Evolutionary conservation across 2,329 filamentous ascomycete genomes (phyloP).

Genomic region (Grosmannia serpens): DNA sequence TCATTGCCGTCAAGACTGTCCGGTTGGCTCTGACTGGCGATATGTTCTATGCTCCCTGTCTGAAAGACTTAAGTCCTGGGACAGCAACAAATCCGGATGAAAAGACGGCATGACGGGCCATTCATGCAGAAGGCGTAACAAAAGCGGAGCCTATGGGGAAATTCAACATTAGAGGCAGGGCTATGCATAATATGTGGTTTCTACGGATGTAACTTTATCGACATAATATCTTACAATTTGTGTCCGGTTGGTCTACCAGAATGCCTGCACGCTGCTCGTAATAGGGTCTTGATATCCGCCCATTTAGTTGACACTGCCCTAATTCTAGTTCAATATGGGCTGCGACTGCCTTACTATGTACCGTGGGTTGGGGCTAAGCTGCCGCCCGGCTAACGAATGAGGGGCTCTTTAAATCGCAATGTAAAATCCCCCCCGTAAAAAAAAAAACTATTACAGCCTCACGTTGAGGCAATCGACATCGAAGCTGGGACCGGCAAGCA

Average conservation of each 20-base stretch:
- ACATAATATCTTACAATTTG: not conserved
- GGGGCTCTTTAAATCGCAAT: not conserved
- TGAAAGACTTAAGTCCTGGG: slow-evolving; percentile 19
- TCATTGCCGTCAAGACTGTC: slow-evolving; percentile 27
- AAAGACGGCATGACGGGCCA: slow-evolving; percentile 3
- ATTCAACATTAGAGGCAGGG: not conserved
- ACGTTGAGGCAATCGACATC: too few relatives aligned
- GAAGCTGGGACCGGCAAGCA: not conserved
- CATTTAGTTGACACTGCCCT: not conserved
- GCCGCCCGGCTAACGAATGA: not conserved
- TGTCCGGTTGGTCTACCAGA: too few relatives aligned
- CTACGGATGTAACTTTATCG: too few relatives aligned
- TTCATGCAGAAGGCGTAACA: not conserved
- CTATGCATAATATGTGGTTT: too few relatives aligned
- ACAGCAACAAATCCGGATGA: slow-evolving; percentile 4
- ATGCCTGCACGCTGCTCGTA: not conserved
- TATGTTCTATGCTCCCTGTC: slow-evolving; percentile 33
- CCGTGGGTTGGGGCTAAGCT: not conserved
- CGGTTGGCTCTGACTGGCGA: slow-evolving; percentile 27
- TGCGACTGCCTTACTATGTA: not conserved
- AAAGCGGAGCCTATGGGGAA: not conserved
- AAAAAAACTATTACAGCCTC: not conserved
- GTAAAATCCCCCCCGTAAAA: not conserved
- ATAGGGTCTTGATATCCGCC: not conserved
- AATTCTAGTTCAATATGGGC: not conserved